These are phyloP conservation scores for Leccinum longicurvipes DNA, from an alignment of 768 basidiomycete genomes.

Conservation along the genomic window DNA sequence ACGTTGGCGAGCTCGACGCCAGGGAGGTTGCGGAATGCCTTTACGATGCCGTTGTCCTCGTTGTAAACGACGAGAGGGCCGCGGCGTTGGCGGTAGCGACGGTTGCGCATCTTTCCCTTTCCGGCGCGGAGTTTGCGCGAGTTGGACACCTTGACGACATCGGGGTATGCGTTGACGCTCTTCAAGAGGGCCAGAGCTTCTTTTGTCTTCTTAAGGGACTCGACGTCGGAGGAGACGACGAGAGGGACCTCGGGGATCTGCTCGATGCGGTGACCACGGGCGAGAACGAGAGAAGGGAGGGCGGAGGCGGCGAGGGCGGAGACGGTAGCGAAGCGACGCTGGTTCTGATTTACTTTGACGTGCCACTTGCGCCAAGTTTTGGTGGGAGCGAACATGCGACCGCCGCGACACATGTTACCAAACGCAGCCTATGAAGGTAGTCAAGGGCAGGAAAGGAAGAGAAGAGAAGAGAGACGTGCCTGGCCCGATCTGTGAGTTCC, in stretches of 20 bases:
- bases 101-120: constrained; percentile 96
- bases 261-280: constrained; percentile 98
- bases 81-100: constrained; percentile 94
- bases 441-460: neutral
- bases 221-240: constrained; percentile 73
- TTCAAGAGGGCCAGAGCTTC: constrained; percentile 94
- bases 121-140: constrained; percentile 96
- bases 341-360: constrained; percentile 99
- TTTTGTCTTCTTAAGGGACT: constrained; percentile 95
- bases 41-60: constrained; percentile 96
- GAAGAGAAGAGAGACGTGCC: constrained; percentile 35
- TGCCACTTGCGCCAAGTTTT: constrained; percentile 99
- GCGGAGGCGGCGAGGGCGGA: constrained; percentile 98
- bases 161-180: constrained; percentile 81
- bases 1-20: constrained; percentile 98
- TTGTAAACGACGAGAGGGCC: constrained; percentile 97
- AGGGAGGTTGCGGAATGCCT: constrained; percentile 98
- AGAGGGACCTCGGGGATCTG: constrained; percentile 95
- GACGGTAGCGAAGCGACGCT: constrained; percentile 95
- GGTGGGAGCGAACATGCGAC: constrained; percentile 99
- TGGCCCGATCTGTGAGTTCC: constrained; percentile 99
- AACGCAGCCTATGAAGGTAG: constrained; percentile 74
- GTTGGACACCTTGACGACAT: constrained; percentile 96
- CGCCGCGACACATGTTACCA: constrained; percentile 99
- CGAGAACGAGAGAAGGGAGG: constrained; percentile 93